Evolutionary conservation across 2,329 filamentous ascomycete species (phyloP).

Genomic region (Penicillium corylophilum): DNA sequence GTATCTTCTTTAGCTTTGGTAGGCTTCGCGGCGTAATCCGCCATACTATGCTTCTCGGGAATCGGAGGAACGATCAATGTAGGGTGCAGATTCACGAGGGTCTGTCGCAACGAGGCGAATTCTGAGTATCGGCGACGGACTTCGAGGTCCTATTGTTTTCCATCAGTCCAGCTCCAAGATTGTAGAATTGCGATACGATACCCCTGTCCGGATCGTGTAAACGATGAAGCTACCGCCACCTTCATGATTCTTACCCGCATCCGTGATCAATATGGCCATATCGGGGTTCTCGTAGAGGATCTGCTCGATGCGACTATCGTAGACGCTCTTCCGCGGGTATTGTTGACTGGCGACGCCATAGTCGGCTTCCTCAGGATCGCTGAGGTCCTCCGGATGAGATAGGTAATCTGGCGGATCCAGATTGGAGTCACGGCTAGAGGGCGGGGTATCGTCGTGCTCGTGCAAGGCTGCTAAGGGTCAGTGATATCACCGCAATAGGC

Average conservation of each 20-base stretch:
- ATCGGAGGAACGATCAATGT: conserved; percentile 96
- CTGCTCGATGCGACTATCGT: conserved; percentile 94
- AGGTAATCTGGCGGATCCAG: conserved; percentile 62
- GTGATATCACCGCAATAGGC: conserved; percentile 1
- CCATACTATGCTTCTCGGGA: conserved; percentile 98
- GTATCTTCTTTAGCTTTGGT: conserved; percentile 98
- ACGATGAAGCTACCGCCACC: conserved; percentile 92
- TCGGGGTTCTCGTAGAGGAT: conserved; percentile 94
- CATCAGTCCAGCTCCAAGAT: conserved; percentile 8
- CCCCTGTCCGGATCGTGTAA: conserved; percentile 93
- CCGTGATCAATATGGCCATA: conserved; percentile 84
- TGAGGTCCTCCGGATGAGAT: conserved; percentile 53
- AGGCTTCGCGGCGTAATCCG: conserved; percentile 95
- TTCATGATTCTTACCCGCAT: conserved; percentile 92
- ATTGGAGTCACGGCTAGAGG: conserved; percentile 69
- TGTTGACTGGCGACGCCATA: conserved; percentile 49
- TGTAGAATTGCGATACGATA: conserved; percentile 46
- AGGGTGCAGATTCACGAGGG: conserved; percentile 86
- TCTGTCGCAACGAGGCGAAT: conserved; percentile 86
- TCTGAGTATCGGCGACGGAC: conserved; percentile 95
- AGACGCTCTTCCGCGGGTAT: conserved; percentile 69
- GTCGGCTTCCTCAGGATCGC: conserved; percentile 60
- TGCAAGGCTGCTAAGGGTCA: conserved; percentile 48
- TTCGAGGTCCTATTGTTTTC: conserved; percentile 72
- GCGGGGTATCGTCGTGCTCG: conserved; percentile 61